These are phyloP conservation scores for Globisporangium radiosum DNA, from an alignment of 352 stramenopile species.

Conservation along the genomic window DNA sequence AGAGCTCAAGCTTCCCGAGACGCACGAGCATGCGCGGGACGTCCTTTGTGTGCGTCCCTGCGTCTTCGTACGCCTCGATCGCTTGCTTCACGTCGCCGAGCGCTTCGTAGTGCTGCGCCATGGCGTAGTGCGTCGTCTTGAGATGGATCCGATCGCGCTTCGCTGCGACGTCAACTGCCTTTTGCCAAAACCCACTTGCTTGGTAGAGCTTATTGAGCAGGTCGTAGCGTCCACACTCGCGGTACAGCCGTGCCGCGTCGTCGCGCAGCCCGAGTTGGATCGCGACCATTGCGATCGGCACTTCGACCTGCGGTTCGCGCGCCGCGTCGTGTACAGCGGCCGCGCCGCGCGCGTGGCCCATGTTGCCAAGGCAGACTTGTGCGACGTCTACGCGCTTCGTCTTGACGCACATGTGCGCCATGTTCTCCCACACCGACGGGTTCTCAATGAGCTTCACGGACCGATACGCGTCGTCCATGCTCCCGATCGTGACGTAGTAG, in stretches of 20 bases:
- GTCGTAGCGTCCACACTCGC: conserved; percentile 88
- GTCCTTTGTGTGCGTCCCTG: conserved; percentile 85
- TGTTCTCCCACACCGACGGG: conserved; percentile 93
- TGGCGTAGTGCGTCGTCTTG: conserved; percentile 85
- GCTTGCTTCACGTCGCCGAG: conserved; percentile 84
- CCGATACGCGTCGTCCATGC: conserved; percentile 94
- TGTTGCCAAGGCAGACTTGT: conserved; percentile 92
- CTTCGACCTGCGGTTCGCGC: conserved; percentile 66
- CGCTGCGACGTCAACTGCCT: conserved; percentile 84
- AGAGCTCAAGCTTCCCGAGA: conserved; percentile 75
- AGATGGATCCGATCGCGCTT: conserved; percentile 90
- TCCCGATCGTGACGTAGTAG: conserved; percentile 92
- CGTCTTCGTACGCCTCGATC: conserved; percentile 90
- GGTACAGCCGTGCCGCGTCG: conserved; percentile 88
- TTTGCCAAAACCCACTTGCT: conserved; percentile 86
- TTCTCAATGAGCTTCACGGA: conserved; percentile 92
- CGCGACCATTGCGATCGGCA: conserved; percentile 87
- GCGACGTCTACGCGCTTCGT: conserved; percentile 92
- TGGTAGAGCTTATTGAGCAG: conserved; percentile 92
- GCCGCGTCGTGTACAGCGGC: conserved; percentile 81
- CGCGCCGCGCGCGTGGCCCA: conserved; percentile 89
- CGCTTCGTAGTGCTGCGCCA: conserved; percentile 88
- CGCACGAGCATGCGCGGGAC: conserved; percentile 93
- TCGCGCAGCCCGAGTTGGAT: conserved; percentile 91
- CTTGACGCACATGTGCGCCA: conserved; percentile 96